Evolutionary conservation across 1,284 basidiomycete species (phyloP), one percentile per base, ranked within the genome.

Genomic region (Marasmius fiardii): DNA sequence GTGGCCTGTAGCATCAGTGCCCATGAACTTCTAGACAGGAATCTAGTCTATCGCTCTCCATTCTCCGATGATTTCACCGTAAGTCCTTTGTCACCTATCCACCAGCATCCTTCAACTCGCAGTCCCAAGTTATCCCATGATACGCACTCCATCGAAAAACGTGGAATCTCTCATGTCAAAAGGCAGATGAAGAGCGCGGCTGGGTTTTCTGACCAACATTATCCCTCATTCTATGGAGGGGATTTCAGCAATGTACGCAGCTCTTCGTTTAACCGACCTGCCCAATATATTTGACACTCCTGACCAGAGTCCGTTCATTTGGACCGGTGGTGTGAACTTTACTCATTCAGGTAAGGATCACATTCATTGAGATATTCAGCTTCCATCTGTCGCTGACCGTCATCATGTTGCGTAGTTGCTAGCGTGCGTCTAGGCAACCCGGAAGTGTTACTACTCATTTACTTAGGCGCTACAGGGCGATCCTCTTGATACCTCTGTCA

Each of bases 401-500:
- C 11, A 16, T 21, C 20, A 26, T 28, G 45, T 6, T 56, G 3
- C 54, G 16, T 50, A 76, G 76, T 78, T 28, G 77, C 76, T 23
- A 76, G 68, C 56, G 68, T 71, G 57, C 51, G 68, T 62, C 64
- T 56, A 60, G 64, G 51, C 49, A 61, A 54, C 16, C 26, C n/a
- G 21, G 21, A 2, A 45, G 56, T 11, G 24, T 26, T 24, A 11
- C 18, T 16, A 50, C 33, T 43, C 43, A 34, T 39, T 45, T 48
- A 18, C 52, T 34, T 49, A 14, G n/a, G 57, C 28, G 28, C 28
- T 31, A 31, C 63, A 72, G 71, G 86, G 85, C 18, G 85, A 87
- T 62, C 84, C 85, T 4, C 78, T 81, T 49, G 79, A 82, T 60
- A 75, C 74, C 7, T 84, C 82, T 33, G 77, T 85, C 34, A 71